These are phyloP conservation scores for Nigrospora oryzae DNA, from an alignment of 2,329 filamentous ascomycete species.

Conservation along the genomic window DNA sequence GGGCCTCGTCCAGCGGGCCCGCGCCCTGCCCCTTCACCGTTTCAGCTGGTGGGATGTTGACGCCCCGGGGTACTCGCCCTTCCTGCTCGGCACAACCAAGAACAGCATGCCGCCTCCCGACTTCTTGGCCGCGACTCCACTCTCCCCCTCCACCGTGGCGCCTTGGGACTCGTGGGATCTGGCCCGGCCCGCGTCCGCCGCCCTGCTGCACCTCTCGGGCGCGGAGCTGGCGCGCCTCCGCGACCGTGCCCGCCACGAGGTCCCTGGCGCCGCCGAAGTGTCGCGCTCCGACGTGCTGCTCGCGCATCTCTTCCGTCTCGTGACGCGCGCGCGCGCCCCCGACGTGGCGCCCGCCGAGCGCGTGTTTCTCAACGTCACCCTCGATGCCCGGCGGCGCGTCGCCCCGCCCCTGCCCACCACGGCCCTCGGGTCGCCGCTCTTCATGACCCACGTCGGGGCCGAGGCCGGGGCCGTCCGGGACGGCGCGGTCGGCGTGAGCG, in stretches of 20 bases:
- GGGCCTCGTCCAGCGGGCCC: conserved; percentile 19
- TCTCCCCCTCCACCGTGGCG: conserved; percentile 22
- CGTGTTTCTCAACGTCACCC: conserved; percentile 30
- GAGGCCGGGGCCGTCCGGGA: conserved; percentile 1
- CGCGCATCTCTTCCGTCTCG: conserved; percentile 34
- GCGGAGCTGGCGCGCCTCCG: conserved; percentile 26
- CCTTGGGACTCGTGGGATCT: conserved; percentile 35
- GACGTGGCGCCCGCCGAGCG: conserved; percentile 11
- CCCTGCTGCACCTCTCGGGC: conserved; percentile 27
- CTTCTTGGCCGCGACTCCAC: conserved; percentile 4
- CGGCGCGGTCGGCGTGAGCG: conserved; percentile 5
- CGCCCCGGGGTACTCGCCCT: conserved; percentile 19
- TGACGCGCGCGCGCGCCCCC: conserved; percentile 25
- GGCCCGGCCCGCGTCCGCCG: conserved; percentile 18
- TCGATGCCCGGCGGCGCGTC: conserved; percentile 30
- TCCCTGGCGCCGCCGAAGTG: conserved; percentile 12
- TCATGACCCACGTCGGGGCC: conserved; percentile 24
- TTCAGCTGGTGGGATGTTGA: conserved; percentile 36
- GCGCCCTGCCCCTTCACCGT: conserved; percentile 32
- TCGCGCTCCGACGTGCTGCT: conserved; percentile 35
- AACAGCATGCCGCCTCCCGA: conserved; percentile 16
- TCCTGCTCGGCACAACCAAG: conserved; percentile 12
- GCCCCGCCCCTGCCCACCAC: conserved; percentile 26
- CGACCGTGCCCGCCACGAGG: conserved; percentile 4
- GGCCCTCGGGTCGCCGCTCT: conserved; percentile 35